Conservation (phyloP, 768 basidiomycete species). For the Phlegmacium glaucopus region DNA sequence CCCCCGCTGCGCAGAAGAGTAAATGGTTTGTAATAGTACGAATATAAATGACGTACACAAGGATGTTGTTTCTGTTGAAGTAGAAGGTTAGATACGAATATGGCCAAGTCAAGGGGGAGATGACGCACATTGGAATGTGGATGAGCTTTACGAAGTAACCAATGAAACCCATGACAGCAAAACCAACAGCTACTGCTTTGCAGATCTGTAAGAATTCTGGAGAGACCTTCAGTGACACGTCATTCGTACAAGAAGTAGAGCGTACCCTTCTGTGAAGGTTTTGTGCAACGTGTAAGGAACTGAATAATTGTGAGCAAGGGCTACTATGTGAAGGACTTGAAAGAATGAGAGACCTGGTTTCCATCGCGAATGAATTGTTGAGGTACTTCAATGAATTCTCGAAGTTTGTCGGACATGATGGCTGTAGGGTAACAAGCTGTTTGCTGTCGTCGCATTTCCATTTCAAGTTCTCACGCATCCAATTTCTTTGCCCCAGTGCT, state of each 20-base stretch:
- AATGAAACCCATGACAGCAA: slow-evolving; percentile 99
- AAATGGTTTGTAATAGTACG: not conserved
- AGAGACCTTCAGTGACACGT: slow-evolving; percentile 1
- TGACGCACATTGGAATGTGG: slow-evolving; percentile 93
- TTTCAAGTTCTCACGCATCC: slow-evolving; percentile 1
- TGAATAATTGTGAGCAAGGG: slow-evolving; percentile 28
- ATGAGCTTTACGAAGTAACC: slow-evolving; percentile 99
- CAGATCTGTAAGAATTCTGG: slow-evolving; percentile 94
- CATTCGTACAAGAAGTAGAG: slow-evolving; percentile 2
- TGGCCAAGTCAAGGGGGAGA: not conserved
- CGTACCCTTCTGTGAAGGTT: slow-evolving; percentile 92
- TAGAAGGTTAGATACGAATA: slow-evolving; percentile 18
- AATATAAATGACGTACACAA: slow-evolving; percentile 70
- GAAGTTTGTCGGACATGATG: slow-evolving; percentile 86
- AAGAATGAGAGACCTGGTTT: slow-evolving; percentile 72
- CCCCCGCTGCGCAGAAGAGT: slow-evolving; percentile 57
- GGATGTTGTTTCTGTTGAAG: slow-evolving; percentile 84
- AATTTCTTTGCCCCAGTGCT: slow-evolving; percentile 13
- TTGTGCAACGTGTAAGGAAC: slow-evolving; percentile 98
- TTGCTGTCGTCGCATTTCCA: not conserved
- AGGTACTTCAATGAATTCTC: slow-evolving; percentile 87
- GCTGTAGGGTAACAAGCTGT: not conserved
- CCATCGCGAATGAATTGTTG: slow-evolving; percentile 93
- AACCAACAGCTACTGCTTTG: slow-evolving; percentile 94
- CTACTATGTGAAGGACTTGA: not conserved